Conservation (phyloP, 495 filamentous ascomycete genomes). For the Sphaerosporella brunnea region DNA sequence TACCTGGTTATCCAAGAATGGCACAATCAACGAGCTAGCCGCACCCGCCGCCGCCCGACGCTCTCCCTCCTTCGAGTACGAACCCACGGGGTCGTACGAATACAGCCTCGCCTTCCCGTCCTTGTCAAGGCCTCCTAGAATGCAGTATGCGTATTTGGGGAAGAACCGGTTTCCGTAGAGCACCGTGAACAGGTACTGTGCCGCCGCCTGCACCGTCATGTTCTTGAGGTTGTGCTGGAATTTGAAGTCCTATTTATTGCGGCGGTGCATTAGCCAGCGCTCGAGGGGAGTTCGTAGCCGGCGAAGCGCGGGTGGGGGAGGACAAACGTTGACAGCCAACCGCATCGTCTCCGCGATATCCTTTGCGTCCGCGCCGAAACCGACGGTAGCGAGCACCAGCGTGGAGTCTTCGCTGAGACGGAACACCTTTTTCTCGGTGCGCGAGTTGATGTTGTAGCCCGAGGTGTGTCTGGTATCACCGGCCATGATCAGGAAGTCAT, state of each 20-base stretch:
- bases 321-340: slow-evolving; percentile 24
- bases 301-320: background rate
- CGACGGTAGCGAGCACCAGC: slow-evolving; percentile 80
- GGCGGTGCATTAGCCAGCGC: slow-evolving; percentile 8
- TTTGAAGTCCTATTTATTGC: slow-evolving; percentile 25
- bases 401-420: slow-evolving; percentile 78
- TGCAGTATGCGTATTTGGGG: slow-evolving; percentile 89
- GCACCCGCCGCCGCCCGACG: slow-evolving; percentile 88
- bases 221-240: slow-evolving; percentile 26
- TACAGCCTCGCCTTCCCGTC: slow-evolving; percentile 87
- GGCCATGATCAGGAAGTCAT: slow-evolving; percentile 85
- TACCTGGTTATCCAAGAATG: slow-evolving; percentile 87
- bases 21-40: slow-evolving; percentile 94
- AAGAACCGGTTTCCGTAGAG: slow-evolving; percentile 96
- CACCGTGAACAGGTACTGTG: slow-evolving; percentile 79
- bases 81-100: slow-evolving; percentile 93
- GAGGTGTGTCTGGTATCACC: slow-evolving; percentile 88
- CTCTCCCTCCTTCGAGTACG: slow-evolving; percentile 66
- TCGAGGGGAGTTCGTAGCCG: too few relatives aligned
- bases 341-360: slow-evolving; percentile 25
- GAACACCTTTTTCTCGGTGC: slow-evolving; percentile 86
- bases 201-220: slow-evolving; percentile 84
- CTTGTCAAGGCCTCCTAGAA: slow-evolving; percentile 85
- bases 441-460: slow-evolving; percentile 97
- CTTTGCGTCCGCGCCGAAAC: slow-evolving; percentile 72